Evolutionary conservation across 352 stramenopile genomes (phyloP), one percentile per base, ranked within the genome.

Genomic region (Globisporangium emineosum): DNA sequence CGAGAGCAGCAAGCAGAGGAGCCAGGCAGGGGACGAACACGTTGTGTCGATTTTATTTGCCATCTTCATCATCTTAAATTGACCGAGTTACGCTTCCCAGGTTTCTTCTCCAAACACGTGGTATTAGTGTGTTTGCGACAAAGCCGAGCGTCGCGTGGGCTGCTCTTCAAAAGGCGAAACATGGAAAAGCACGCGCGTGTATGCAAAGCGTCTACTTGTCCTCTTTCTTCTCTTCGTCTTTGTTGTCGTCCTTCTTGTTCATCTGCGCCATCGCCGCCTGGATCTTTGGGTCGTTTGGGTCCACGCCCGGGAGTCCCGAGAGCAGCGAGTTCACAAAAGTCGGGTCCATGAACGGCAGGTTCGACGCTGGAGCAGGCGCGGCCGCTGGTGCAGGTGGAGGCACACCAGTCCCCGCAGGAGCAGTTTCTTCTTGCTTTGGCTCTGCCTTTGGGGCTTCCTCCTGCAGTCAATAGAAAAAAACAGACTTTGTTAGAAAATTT

Each of bases 221-320:
- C 5, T 96, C 86, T 61, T 96, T 91, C 76, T 94, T 75, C 58
- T 94, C 78, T 52, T 84, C 81, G 62, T 94, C 81, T 64, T 96
- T 89, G 60, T 91, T 86, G 27, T 86, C 85, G 60, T 89, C 74
- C 64, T 90, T 86, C 68, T 90, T 89, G 54, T 75, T 84, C 73
- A 96, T 88, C 71, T 96, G 83, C 40, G 82, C 83, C 83, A 98
- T 96, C 10, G 89, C 90, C 3, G 87, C 91, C 57, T 96, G 76
- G 71, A 98, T 97, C 69, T 97, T 91, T 4, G 92, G 91, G 70
- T 98, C 90, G 71, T 97, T 97, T 33, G 85, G 83, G 70, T 98
- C 92, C 62, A 97, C 91, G 55, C 91, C 91, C 17, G 86, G 88
- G 27, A 97, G 72, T 17, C 88, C 85, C n/a, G 77, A 90, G 42